Evolutionary conservation across 2,329 filamentous ascomycete genomes (phyloP).

Genomic region (Clarireedia homoeocarpa): DNA sequence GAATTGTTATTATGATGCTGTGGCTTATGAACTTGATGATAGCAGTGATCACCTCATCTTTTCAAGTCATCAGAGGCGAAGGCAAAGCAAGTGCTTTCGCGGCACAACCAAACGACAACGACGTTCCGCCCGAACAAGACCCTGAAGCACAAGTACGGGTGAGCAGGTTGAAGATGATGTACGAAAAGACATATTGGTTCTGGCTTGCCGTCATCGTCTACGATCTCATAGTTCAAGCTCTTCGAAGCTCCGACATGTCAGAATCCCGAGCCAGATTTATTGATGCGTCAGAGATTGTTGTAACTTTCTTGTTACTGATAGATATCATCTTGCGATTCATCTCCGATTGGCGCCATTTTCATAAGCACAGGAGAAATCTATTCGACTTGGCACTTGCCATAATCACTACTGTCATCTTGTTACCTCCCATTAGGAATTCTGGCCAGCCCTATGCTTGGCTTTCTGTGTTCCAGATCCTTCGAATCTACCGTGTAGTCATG

Average conservation of each 20-base stretch:
- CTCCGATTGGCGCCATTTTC: slow-evolving; percentile 75
- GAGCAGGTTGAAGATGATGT: slow-evolving; percentile 57
- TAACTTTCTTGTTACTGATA: slow-evolving; percentile 69
- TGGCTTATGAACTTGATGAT: slow-evolving; percentile 95
- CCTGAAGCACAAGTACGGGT: slow-evolving; percentile 33
- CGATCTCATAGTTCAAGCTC: slow-evolving; percentile 70
- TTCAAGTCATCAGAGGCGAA: slow-evolving; percentile 96
- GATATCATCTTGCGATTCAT: slow-evolving; percentile 77
- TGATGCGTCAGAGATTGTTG: slow-evolving; percentile 59
- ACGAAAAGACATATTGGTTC: slow-evolving; percentile 63
- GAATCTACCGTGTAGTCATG: slow-evolving; percentile 85
- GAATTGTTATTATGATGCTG: slow-evolving; percentile 85
- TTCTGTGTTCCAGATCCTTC: slow-evolving; percentile 85
- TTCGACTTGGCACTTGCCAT: slow-evolving; percentile 75
- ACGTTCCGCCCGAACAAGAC: slow-evolving; percentile 23
- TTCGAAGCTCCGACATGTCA: slow-evolving; percentile 71
- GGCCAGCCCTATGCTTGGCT: slow-evolving; percentile 76
- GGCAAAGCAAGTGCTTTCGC: slow-evolving; percentile 92
- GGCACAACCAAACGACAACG: slow-evolving; percentile 56
- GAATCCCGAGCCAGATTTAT: slow-evolving; percentile 55
- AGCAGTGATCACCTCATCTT: slow-evolving; percentile 96
- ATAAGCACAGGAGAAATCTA: slow-evolving; percentile 64
- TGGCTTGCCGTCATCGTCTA: slow-evolving; percentile 79
- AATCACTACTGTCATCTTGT: slow-evolving; percentile 74
- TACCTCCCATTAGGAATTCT: slow-evolving; percentile 69